A percentile compares a stretch with the other conserved stretches of the same genome.
Evolutionary conservation across 345 rosid species (phyloP).

Genomic region (Brassica incana): DNA sequence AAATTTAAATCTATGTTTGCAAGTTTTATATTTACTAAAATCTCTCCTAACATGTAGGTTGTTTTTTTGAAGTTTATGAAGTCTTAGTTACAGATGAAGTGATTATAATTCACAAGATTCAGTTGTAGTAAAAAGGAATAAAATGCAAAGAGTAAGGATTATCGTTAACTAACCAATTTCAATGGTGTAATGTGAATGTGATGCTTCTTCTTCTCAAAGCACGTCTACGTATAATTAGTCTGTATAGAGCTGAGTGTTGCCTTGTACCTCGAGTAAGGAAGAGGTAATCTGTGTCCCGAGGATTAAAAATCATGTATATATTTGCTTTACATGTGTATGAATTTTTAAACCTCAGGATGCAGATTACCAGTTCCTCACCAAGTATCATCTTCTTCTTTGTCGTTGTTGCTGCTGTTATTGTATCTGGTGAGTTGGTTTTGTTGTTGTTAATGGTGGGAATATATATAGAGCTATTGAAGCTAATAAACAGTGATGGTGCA

Average conservation of each 20-base stretch:
- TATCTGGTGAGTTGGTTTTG: background rate
- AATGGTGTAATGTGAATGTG: background rate
- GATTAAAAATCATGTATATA: slow-evolving; percentile 10
- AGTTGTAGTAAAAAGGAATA: background rate
- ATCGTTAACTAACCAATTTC: slow-evolving; percentile 13
- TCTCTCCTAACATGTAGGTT: too few species aligned
- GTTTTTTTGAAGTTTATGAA: background rate
- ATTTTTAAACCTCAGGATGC: slow-evolving; percentile 44
- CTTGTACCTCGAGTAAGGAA: slow-evolving; percentile 24
- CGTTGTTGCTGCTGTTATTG: background rate
- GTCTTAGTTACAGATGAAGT: background rate
- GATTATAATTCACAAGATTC: background rate
- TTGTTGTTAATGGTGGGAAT: slow-evolving; percentile 11
- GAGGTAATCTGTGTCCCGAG: slow-evolving; percentile 43
- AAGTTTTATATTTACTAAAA: background rate
- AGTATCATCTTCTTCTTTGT: slow-evolving; percentile 1
- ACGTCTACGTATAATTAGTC: background rate
- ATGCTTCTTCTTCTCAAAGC: slow-evolving; percentile 18
- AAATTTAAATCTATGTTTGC: background rate
- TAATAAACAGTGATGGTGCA: slow-evolving; percentile 24
- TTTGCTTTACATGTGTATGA: background rate
- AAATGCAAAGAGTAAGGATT: background rate
- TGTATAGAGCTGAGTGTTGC: background rate
- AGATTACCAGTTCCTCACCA: slow-evolving; percentile 39
- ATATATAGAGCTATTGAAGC: slow-evolving; percentile 18